Percentiles rank a stretch among this genome's conserved stretches.
These are phyloP conservation scores for Penicillium maclennaniae DNA, from an alignment of 495 filamentous ascomycete genomes.

Conservation along the genomic window DNA sequence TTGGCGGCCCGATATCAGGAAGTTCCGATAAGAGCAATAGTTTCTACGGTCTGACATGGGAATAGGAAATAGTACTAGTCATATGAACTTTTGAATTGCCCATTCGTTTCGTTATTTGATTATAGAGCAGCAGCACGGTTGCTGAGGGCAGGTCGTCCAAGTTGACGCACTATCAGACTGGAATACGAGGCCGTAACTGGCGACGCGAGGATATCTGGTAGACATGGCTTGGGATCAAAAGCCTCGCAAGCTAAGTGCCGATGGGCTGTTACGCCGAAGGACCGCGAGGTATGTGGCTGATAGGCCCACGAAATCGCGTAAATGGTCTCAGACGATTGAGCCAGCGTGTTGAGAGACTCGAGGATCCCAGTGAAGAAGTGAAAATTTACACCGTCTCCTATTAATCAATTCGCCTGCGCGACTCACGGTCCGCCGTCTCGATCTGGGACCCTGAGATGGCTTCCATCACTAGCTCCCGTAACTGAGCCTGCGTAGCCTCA, in stretches of 20 bases:
- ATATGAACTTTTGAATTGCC: neutral
- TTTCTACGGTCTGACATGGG: neutral
- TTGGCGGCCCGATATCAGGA: slow-evolving; percentile 10
- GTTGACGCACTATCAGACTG: neutral
- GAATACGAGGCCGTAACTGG: neutral
- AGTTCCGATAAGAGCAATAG: slow-evolving; percentile 1
- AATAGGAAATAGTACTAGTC: neutral
- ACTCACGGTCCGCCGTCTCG: slow-evolving; percentile 53
- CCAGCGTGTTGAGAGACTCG: neutral
- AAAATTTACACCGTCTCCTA: neutral
- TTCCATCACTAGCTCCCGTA: slow-evolving; percentile 67
- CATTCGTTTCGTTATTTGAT: neutral
- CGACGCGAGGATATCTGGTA: neutral
- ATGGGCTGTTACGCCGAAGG: neutral
- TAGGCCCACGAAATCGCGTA: neutral
- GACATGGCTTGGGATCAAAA: neutral
- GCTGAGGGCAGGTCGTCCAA: neutral
- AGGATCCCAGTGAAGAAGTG: neutral
- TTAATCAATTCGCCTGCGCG: slow-evolving; percentile 58
- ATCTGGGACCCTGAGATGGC: slow-evolving; percentile 55
- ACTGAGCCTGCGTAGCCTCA: slow-evolving; percentile 62
- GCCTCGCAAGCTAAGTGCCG: neutral
- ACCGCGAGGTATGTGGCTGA: neutral
- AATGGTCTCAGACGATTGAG: neutral
- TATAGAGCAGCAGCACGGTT: neutral